A percentile compares a stretch with the other conserved stretches of the same genome.
These are phyloP conservation scores for Agrocybe pediades DNA, from an alignment of 768 basidiomycete genomes.

Conservation along the genomic window DNA sequence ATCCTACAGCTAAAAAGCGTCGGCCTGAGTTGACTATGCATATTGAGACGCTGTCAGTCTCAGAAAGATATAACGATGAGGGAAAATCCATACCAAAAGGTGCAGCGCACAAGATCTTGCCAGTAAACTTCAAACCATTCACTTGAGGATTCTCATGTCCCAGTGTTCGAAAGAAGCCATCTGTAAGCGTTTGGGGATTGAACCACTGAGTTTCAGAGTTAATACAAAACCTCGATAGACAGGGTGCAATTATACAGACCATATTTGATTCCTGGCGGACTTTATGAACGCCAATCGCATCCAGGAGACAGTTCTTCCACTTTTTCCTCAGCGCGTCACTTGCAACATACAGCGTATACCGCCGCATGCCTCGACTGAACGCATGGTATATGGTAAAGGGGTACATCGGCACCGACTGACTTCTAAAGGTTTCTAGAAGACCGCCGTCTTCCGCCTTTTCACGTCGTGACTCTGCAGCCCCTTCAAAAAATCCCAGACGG, in stretches of 20 bases:
- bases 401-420: conserved; percentile 56
- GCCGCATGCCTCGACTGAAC: conserved; percentile 49
- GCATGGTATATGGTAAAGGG: conserved; percentile 82
- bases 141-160: conserved; percentile 32
- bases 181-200: conserved; percentile 56
- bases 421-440: conserved; percentile 56
- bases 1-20: conserved; percentile 65
- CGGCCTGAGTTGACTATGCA: conserved; percentile 51
- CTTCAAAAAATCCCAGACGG: conserved; percentile 66
- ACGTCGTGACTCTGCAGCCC: conserved; percentile 60
- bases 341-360: conserved; percentile 73
- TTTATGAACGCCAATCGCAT: conserved; percentile 65
- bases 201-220: conserved; percentile 56
- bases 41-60: neutral
- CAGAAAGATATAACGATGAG: neutral
- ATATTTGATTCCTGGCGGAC: conserved; percentile 72
- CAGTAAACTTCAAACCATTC: conserved; percentile 44
- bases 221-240: neutral
- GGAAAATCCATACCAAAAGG: conserved; percentile 56
- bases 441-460: conserved; percentile 61
- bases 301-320: conserved; percentile 63
- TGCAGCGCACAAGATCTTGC: conserved; percentile 59
- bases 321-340: conserved; percentile 58
- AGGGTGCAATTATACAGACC: conserved; percentile 39
- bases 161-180: conserved; percentile 59